Conservation (phyloP, 345 rosid genomes). For the Anacardium occidentale region DNA sequence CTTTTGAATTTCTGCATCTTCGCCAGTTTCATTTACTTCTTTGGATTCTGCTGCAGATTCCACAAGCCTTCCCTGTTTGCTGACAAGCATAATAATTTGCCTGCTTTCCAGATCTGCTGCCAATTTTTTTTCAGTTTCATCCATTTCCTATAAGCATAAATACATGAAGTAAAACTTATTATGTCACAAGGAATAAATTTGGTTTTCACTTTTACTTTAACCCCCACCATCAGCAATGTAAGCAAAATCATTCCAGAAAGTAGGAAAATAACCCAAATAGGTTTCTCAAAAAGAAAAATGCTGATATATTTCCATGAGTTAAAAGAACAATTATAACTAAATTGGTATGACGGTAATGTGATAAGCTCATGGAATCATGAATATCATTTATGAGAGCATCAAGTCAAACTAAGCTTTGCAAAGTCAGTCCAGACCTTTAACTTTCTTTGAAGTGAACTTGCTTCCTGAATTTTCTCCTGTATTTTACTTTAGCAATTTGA, state of each 20-base stretch:
- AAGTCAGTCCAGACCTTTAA: slow-evolving; percentile 51
- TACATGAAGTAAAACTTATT: neutral
- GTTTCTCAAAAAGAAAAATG: neutral
- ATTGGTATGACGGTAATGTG: neutral
- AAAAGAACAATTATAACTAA: neutral
- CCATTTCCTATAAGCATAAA: slow-evolving; percentile 58
- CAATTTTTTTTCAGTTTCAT: slow-evolving; percentile 50
- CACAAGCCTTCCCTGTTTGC: slow-evolving; percentile 31
- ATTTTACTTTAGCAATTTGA: slow-evolving; percentile 66
- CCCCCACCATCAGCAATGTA: neutral
- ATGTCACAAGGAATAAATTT: slow-evolving; percentile 1
- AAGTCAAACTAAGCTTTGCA: neutral
- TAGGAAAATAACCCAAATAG: neutral
- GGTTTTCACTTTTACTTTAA: neutral
- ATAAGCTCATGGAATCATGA: neutral
- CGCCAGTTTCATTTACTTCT: slow-evolving; percentile 35
- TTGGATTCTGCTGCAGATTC: slow-evolving; percentile 31
- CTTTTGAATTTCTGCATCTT: slow-evolving; percentile 41
- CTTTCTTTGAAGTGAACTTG: slow-evolving; percentile 49
- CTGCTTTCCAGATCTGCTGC: slow-evolving; percentile 51
- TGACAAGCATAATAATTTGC: slow-evolving; percentile 32
- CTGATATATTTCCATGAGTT: neutral
- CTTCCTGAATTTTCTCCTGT: slow-evolving; percentile 69
- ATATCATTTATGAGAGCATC: neutral
- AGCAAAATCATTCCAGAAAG: neutral